phyloP scores from a whole-genome alignment of 805 yeast species.

The Yarrowia sp. region DNA sequence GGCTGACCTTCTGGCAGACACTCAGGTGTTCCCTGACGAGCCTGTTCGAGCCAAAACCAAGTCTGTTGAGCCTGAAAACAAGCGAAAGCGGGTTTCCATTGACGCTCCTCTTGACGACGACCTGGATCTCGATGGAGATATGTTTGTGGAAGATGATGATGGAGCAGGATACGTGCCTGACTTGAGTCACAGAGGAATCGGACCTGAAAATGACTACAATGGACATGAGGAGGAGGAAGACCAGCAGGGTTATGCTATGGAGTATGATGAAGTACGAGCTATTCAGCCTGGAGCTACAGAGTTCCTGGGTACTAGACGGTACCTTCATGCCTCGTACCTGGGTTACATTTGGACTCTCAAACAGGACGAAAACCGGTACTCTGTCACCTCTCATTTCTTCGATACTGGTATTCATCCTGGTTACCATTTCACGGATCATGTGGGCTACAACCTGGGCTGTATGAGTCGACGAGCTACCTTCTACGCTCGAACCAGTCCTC shows the following conservation, averaged over 20 bases:
- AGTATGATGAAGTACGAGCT: conserved; percentile 43
- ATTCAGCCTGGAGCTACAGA: conserved; percentile 90
- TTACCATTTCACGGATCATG: conserved; percentile 78
- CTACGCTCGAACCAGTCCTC: conserved; percentile 44
- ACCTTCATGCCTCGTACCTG: conserved; percentile 70
- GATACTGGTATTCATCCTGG: conserved; percentile 74
- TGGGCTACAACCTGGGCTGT: conserved; percentile 70
- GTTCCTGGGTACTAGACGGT: conserved; percentile 67
- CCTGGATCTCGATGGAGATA: conserved; percentile 38
- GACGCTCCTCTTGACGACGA: conserved; percentile 33
- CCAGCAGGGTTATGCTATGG: neutral
- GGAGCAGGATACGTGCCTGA: conserved; percentile 47
- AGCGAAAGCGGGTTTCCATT: neutral
- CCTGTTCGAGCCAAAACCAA: too few relatives aligned
- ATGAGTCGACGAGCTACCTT: conserved; percentile 65
- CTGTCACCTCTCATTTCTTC: conserved; percentile 84
- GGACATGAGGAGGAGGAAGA: conserved; percentile 24
- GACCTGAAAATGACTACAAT: conserved; percentile 5
- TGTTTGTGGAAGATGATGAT: conserved; percentile 64
- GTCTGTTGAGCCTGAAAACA: neutral
- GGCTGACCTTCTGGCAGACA: conserved; percentile 1
- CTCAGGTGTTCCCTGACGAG: conserved; percentile 30
- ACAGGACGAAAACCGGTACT: conserved; percentile 54
- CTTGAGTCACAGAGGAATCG: neutral
- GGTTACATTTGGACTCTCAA: conserved; percentile 81